Evolutionary conservation across 2,329 filamentous ascomycete species (phyloP).

Genomic region (Talaromyces sp.): DNA sequence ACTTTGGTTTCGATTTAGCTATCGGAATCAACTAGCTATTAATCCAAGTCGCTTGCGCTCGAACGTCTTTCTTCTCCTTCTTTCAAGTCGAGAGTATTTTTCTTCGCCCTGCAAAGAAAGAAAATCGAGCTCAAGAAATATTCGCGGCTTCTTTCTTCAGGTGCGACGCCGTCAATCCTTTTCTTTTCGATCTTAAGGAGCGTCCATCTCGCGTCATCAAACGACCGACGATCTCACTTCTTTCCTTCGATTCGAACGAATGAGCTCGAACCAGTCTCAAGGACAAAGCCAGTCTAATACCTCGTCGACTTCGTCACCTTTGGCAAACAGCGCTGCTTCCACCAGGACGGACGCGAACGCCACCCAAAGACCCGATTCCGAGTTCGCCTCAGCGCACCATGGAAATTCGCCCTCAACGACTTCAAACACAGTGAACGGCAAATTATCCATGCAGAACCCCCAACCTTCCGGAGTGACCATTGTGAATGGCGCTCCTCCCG

Average conservation of each 20-base stretch:
- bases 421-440: constrained; percentile 70
- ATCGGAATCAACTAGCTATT: background rate
- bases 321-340: constrained; percentile 43
- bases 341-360: constrained; percentile 58
- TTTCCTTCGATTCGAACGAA: constrained; percentile 29
- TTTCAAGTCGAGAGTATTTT: constrained; percentile 1
- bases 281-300: constrained; percentile 37
- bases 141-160: background rate
- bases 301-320: constrained; percentile 35
- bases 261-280: constrained; percentile 56
- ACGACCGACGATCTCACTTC: constrained; percentile 39
- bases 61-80: background rate
- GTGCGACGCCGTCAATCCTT: background rate
- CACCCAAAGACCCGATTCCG: constrained; percentile 54
- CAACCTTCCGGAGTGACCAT: constrained; percentile 48
- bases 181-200: background rate
- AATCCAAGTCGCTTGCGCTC: background rate
- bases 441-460: constrained; percentile 50
- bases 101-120: background rate
- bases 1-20: constrained; percentile 3
- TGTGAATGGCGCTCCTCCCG: constrained; percentile 59
- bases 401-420: constrained; percentile 62
- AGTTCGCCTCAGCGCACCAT: constrained; percentile 49
- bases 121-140: background rate
- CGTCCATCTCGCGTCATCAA: constrained; percentile 21